Evolutionary conservation across 129 eudicot genomes (phyloP), one percentile per base, ranked within the genome.

Genomic region (Flaveria brownii): DNA sequence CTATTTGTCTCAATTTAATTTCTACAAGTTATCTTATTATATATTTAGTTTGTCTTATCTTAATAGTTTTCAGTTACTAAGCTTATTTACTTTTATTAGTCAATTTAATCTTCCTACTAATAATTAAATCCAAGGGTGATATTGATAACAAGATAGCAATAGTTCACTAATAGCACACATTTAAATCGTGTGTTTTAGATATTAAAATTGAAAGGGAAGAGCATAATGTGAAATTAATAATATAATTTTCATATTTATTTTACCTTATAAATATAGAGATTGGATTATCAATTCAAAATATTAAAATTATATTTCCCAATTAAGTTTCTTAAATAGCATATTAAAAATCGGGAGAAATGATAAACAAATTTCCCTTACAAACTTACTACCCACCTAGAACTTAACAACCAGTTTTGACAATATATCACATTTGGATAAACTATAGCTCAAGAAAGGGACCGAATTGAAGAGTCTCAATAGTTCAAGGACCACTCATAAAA

Each of bases 351-450:
- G 41, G n/a, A 60, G 18, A 61, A 26, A 61, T 60, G 66, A 26
- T 15, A 5, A 60, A 60, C 67, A 61, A 28, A 61, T 61, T 61
- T 61, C 67, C 28, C 28, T 25, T 61, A 26, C 67, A 61, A 61
- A 61, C 67, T 61, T 61, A 61, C 67, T 61, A 61, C 41, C 67
- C 28, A 61, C 67, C 67, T 61, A 61, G 67, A 61, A 61, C 67
- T 61, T 61, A 61, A 61, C 67, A 25, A 61, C 67, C 41, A 13
- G 28, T 61, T 56, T 60, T 25, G 67, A 61, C 41, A 61, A 61
- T 61, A 61, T 18, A 26, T 13, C 41, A 25, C 14, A 25, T 61
- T 3, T 61, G 41, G 67, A 61, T 61, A 61, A 61, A 61, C 41
- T 25, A 25, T 13, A 61, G 6, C 67, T 61, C 18, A 25, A 61